phyloP scores from a whole-genome alignment of 495 filamentous ascomycete species.

The Penicillium turbatum region DNA sequence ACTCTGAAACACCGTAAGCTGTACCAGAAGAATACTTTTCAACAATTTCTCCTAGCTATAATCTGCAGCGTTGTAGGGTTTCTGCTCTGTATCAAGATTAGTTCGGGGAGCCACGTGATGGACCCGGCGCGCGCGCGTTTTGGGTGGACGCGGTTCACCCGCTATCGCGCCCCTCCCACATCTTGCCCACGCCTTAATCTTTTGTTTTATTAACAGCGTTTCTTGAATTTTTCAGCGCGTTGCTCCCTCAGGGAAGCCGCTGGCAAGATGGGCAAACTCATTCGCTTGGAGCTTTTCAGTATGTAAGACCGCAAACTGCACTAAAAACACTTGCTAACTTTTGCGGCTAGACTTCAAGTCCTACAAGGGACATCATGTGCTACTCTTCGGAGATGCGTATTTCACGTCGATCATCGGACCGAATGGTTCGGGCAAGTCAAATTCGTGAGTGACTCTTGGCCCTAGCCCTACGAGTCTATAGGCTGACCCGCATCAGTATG shows the following conservation, averaged over 20 bases:
- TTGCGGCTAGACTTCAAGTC: slow-evolving; percentile 85
- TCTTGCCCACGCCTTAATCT: slow-evolving; percentile 10
- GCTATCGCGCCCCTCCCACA: slow-evolving; percentile 28
- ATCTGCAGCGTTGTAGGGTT: neutral
- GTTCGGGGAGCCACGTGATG: slow-evolving; percentile 20
- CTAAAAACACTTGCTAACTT: slow-evolving; percentile 25
- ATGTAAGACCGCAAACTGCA: slow-evolving; percentile 26
- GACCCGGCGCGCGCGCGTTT: slow-evolving; percentile 25
- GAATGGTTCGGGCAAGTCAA: slow-evolving; percentile 99
- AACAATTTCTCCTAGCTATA: neutral
- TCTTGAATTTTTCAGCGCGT: slow-evolving; percentile 16
- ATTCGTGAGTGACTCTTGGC: slow-evolving; percentile 63
- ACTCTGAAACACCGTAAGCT: neutral
- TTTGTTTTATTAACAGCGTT: slow-evolving; percentile 7
- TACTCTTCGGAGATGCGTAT: slow-evolving; percentile 96
- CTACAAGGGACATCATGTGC: slow-evolving; percentile 91
- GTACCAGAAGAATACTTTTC: neutral
- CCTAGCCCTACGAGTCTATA: neutral
- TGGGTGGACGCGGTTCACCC: slow-evolving; percentile 20
- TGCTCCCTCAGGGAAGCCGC: slow-evolving; percentile 32
- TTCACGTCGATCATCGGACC: slow-evolving; percentile 99
- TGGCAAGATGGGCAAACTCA: slow-evolving; percentile 76
- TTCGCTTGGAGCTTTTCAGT: slow-evolving; percentile 93
- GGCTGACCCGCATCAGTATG: slow-evolving; percentile 61
- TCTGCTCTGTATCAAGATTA: neutral